These are phyloP conservation scores for Salvia rosmarinus DNA, from an alignment of 257 asterid genomes.

Conservation along the genomic window DNA sequence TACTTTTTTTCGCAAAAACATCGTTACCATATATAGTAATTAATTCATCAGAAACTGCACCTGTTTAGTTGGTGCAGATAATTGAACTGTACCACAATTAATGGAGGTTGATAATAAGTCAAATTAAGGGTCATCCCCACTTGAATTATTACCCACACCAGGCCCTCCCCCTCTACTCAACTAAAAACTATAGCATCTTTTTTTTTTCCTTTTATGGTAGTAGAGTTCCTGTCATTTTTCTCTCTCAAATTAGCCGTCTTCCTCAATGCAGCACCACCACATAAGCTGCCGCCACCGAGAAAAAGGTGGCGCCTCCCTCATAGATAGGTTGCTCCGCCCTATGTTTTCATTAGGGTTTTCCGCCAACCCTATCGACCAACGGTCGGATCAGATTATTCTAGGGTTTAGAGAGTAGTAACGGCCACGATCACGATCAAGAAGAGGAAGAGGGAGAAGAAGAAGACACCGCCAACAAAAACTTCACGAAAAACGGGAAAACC, in stretches of 20 bases:
- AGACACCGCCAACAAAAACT: background rate
- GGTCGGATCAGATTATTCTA: background rate
- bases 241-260: background rate
- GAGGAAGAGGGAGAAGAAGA: slow-evolving; percentile 14
- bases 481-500: slow-evolving; percentile 33
- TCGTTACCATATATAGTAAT: background rate
- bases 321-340: slow-evolving; percentile 28
- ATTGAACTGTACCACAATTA: slow-evolving; percentile 28
- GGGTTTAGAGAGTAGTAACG: background rate
- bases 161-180: slow-evolving; percentile 40
- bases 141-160: slow-evolving; percentile 20
- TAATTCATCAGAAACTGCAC: slow-evolving; percentile 24
- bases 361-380: background rate
- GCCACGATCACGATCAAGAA: background rate
- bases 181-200: background rate
- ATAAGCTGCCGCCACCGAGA: slow-evolving; percentile 13
- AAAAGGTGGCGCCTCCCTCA: slow-evolving; percentile 10
- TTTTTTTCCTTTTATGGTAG: background rate
- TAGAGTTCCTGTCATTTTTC: background rate
- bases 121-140: slow-evolving; percentile 41
- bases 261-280: slow-evolving; percentile 12
- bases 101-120: slow-evolving; percentile 39
- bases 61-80: slow-evolving; percentile 18
- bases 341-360: slow-evolving; percentile 32
- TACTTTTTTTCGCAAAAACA: slow-evolving; percentile 2